Base-by-base conservation (phyloP, 805 yeast species). In the Metschnikowia noctiluminum region DNA sequence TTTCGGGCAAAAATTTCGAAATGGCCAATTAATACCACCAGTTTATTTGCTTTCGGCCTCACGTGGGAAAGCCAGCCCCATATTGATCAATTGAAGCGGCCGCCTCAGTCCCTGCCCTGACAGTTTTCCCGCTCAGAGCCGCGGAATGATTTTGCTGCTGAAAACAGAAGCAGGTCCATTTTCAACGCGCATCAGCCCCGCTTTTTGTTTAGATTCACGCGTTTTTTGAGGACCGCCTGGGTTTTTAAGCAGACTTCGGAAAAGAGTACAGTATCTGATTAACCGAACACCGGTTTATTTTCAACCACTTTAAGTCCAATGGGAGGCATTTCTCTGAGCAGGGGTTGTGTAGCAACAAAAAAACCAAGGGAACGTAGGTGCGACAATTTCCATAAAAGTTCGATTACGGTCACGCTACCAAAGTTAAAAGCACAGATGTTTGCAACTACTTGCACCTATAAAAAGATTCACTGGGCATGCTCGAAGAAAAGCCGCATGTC, bases 381-480 rank as follows among this genome's bases (percentile, higher is more conserved):
- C 21, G 21, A 21, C 21, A 3, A 21, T 21, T 21, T 21, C 21
- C 21, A 21, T 21, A 21, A 21, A 21, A 30, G 32, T 6, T 9
- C 32, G 13, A 10, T 30, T 30, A 30, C 32, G 13, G 32, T 30
- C 5, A 30, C 13, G 10, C 32, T 12, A 12, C 13, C 12, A 2
- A 30, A 5, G 32, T 30, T 2, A 30, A 30, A 34, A 14, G 14
- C n/a, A n/a, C n/a, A 4, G 26, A n/a, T 30, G 6, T 42, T 42
- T 12, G 28, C 27, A 39, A 38, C 42, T 44, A 44, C 42, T 43
- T 44, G 38, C 35, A 44, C 42, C 38, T 36, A n/a, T 44, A 38
- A 44, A 30, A 30, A 30, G 12, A 30, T 12, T 12, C 31, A 28
- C 31, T 11, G n/a, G 10, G 11, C 31, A 28, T 30, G 32, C 32